Evolutionary conservation across 2,329 filamentous ascomycete species (phyloP).

Genomic region (Penicillium sp.): DNA sequence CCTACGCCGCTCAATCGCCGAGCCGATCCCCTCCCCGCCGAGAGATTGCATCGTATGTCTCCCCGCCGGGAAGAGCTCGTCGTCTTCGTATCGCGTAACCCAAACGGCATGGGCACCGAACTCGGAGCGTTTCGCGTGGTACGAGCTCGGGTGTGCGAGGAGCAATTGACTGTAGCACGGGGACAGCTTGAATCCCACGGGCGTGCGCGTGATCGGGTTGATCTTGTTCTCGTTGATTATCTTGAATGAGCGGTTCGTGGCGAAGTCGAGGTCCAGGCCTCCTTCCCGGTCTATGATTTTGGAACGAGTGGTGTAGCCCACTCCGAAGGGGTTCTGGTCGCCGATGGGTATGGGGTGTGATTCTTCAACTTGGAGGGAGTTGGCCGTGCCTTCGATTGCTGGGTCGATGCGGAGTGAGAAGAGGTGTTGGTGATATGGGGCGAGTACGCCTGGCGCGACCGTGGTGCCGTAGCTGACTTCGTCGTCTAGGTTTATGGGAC

Average conservation of each 20-base stretch:
- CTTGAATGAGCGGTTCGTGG: slow-evolving; percentile 52
- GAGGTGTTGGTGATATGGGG: slow-evolving; percentile 46
- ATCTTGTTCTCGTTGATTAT: slow-evolving; percentile 52
- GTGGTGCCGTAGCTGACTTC: slow-evolving; percentile 39
- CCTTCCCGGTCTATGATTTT: slow-evolving; percentile 44
- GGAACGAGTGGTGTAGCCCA: slow-evolving; percentile 49
- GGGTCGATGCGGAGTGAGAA: slow-evolving; percentile 48
- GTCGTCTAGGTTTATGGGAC: slow-evolving; percentile 36
- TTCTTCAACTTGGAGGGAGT: slow-evolving; percentile 54
- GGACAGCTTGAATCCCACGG: slow-evolving; percentile 56
- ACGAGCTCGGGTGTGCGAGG: slow-evolving; percentile 50
- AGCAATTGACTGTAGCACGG: slow-evolving; percentile 56
- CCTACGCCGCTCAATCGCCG: slow-evolving; percentile 25
- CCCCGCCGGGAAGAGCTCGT: slow-evolving; percentile 50
- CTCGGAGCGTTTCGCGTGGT: slow-evolving; percentile 50
- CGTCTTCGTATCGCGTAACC: slow-evolving; percentile 51
- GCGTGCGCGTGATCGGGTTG: slow-evolving; percentile 53
- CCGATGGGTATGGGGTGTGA: slow-evolving; percentile 56
- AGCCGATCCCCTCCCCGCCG: slow-evolving; percentile 25
- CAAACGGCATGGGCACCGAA: slow-evolving; percentile 53
- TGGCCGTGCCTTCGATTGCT: slow-evolving; percentile 41
- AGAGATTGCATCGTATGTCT: slow-evolving; percentile 51
- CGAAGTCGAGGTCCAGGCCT: slow-evolving; percentile 43
- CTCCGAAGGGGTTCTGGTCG: slow-evolving; percentile 51
- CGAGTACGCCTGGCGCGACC: slow-evolving; percentile 43